Conservation (phyloP, 1,284 basidiomycete species). For the Ustilago shanxiensis region DNA sequence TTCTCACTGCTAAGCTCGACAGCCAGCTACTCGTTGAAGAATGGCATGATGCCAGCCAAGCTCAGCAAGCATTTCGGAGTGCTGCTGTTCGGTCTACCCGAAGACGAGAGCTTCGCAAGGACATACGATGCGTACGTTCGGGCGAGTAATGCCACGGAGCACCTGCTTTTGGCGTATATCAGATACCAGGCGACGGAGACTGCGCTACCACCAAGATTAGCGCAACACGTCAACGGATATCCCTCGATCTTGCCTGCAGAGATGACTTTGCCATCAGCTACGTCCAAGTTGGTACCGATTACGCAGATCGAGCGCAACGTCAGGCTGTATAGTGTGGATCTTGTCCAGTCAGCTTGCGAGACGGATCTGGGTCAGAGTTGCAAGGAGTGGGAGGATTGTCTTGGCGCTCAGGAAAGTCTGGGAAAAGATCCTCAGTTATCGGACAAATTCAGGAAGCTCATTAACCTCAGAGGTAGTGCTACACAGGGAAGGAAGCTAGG, state of each 20-base stretch:
- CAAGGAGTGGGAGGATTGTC: conserved; percentile 59
- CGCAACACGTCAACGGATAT: conserved; percentile 62
- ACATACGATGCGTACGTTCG: conserved; percentile 66
- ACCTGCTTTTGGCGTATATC: conserved; percentile 67
- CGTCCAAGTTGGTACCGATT: conserved; percentile 58
- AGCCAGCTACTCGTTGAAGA: conserved; percentile 65
- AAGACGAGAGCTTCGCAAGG: conserved; percentile 66
- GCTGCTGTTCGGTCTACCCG: conserved; percentile 67
- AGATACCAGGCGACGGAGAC: conserved; percentile 52
- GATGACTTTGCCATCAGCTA: conserved; percentile 35
- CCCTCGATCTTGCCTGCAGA: conserved; percentile 60
- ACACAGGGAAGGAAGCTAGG: conserved; percentile 30
- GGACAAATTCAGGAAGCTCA: conserved; percentile 63
- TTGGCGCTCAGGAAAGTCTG: conserved; percentile 20
- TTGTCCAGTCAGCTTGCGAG: conserved; percentile 62
- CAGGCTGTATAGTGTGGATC: conserved; percentile 62
- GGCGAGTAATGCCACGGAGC: conserved; percentile 66
- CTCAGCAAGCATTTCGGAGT: conserved; percentile 62
- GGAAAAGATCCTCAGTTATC: conserved; percentile 64
- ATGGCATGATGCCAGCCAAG: conserved; percentile 67
- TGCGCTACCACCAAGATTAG: conserved; percentile 56
- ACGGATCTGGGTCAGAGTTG: conserved; percentile 43
- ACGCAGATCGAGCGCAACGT: conserved; percentile 65
- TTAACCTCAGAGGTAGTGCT: conserved; percentile 57
- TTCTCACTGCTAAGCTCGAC: conserved; percentile 67